phyloP scores from a whole-genome alignment of 1,139 yeast genomes.

The Nakaseomyces bracarensis region DNA sequence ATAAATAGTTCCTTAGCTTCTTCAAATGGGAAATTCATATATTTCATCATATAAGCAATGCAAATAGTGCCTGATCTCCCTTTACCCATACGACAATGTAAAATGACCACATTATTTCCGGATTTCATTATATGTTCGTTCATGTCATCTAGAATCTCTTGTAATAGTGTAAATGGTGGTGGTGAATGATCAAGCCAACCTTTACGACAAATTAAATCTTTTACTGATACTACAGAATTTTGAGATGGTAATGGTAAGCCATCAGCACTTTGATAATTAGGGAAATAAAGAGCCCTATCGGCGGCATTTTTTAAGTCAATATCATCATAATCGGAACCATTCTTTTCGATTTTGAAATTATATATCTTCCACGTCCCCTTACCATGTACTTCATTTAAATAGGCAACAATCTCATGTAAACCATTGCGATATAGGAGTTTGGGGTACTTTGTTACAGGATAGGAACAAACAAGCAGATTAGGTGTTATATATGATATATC shows the following conservation, averaged over 20 bases:
- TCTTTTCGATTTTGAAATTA: conserved; percentile 59
- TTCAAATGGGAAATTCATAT: conserved; percentile 32
- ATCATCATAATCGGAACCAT: conserved; percentile 42
- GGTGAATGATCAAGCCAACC: conserved; percentile 70
- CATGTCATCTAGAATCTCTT: conserved; percentile 41
- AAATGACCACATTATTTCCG: conserved; percentile 46
- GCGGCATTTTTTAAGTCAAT: conserved; percentile 25
- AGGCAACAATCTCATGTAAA: conserved; percentile 43
- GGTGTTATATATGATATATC: conserved; percentile 63
- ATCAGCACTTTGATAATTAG: neutral
- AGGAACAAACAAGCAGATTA: conserved; percentile 59
- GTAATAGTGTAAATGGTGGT: conserved; percentile 51
- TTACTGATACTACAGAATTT: neutral
- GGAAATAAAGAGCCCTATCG: conserved; percentile 4
- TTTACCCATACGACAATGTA: conserved; percentile 89
- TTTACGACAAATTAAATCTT: conserved; percentile 10
- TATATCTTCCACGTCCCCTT: conserved; percentile 56
- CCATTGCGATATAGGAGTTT: conserved; percentile 49
- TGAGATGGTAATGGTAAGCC: neutral
- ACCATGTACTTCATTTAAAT: conserved; percentile 43
- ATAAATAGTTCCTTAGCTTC: conserved; percentile 50
- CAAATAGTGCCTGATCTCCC: conserved; percentile 80
- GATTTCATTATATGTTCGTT: conserved; percentile 35
- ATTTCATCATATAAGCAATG: conserved; percentile 60
- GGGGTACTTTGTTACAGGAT: conserved; percentile 48